These are phyloP conservation scores for Glycine soja DNA, from an alignment of 306 rosid species.

Conservation along the genomic window DNA sequence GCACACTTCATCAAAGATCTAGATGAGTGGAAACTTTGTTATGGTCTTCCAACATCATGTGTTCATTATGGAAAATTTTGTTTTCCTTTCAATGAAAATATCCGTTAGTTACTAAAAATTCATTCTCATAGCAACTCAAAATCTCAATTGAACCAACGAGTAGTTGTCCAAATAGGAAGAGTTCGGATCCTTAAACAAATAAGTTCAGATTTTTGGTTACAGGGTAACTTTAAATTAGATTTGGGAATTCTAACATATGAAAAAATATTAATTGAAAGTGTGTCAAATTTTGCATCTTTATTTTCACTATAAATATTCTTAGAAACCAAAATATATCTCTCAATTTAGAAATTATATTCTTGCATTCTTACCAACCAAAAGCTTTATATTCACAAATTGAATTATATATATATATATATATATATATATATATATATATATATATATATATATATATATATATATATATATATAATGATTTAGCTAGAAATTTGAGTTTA, in stretches of 20 bases:
- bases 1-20: conserved; percentile 24
- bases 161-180: not conserved
- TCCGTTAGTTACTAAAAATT: not conserved
- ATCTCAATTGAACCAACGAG: not conserved
- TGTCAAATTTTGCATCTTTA: not conserved
- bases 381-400: not conserved
- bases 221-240: not conserved
- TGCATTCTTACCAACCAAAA: not conserved
- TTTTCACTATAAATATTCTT: not conserved
- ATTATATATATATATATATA: too few species aligned
- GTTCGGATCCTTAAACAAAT: not conserved
- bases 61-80: not conserved
- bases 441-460: too few species aligned
- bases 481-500: too few species aligned
- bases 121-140: not conserved
- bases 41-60: not conserved
- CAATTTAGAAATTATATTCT: not conserved
- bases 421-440: too few species aligned
- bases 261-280: not conserved
- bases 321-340: not conserved
- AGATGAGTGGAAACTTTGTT: conserved; percentile 30
- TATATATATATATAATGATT: not conserved
- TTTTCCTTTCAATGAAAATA: not conserved
- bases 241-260: not conserved
- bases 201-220: too few species aligned